Evolutionary conservation across 2,329 filamentous ascomycete genomes (phyloP).

Genomic region (Lanzia echinophila): DNA sequence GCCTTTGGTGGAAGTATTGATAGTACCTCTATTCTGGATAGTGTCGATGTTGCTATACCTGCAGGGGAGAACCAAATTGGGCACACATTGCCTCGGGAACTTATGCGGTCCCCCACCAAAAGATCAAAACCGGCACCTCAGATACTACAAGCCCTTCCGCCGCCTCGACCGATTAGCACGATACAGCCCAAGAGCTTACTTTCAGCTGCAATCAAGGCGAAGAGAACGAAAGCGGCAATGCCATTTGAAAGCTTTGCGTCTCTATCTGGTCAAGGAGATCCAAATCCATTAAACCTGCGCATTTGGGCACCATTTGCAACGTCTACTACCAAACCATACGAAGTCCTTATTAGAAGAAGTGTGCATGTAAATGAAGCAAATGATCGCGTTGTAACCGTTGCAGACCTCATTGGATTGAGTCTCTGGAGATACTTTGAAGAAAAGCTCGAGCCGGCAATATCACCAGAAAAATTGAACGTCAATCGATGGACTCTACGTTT

Average conservation of each 20-base stretch:
- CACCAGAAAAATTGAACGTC: conserved; percentile 62
- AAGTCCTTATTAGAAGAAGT: conserved; percentile 64
- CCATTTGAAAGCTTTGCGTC: conserved; percentile 73
- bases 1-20: conserved; percentile 63
- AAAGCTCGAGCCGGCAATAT: conserved; percentile 60
- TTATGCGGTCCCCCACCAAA: conserved; percentile 56
- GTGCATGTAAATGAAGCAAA: conserved; percentile 60
- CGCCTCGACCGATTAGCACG: conserved; percentile 61
- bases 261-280: conserved; percentile 70
- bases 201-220: conserved; percentile 65
- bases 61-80: conserved; percentile 52
- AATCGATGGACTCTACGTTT: conserved; percentile 80
- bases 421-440: conserved; percentile 75
- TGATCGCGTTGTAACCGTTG: conserved; percentile 61
- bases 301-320: conserved; percentile 70
- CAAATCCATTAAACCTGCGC: conserved; percentile 67
- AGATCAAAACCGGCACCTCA: conserved; percentile 52
- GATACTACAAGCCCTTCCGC: conserved; percentile 59
- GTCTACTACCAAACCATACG: conserved; percentile 56
- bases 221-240: conserved; percentile 60
- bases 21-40: conserved; percentile 61
- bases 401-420: conserved; percentile 74
- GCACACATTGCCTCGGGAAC: conserved; percentile 56
- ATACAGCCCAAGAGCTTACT: conserved; percentile 64
- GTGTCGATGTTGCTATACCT: conserved; percentile 51